Percentiles rank a stretch among this genome's conserved stretches.
phyloP scores from a whole-genome alignment of 164 flowering plant genomes.

The Kalanchoe fedtschenkoi region DNA sequence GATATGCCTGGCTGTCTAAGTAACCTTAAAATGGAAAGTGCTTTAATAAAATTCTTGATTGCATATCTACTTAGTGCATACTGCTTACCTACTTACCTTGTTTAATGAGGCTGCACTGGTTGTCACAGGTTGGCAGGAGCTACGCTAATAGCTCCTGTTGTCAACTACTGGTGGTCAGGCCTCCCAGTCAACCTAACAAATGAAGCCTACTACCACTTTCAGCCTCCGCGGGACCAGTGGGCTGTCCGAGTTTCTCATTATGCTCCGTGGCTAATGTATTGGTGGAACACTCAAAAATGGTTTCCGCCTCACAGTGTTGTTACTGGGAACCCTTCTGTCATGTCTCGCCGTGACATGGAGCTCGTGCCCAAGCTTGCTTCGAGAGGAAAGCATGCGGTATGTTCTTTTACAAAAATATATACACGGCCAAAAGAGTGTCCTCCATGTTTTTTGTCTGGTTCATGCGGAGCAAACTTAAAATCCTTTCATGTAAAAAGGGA shows the following conservation, averaged over 20 bases:
- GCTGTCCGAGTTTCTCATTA: constrained; percentile 55
- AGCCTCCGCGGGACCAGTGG: constrained; percentile 51
- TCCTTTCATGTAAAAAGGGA: too few species aligned
- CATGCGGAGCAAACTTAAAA: too few species aligned
- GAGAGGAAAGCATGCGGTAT: constrained; percentile 5
- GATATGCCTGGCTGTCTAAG: neutral
- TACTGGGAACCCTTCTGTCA: constrained; percentile 16
- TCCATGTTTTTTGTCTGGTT: neutral
- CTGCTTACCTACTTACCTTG: neutral
- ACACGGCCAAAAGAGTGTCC: neutral
- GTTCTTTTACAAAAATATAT: neutral
- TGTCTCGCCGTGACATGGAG: constrained; percentile 35
- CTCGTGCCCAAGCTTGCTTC: constrained; percentile 12
- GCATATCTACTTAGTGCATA: neutral
- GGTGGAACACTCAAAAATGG: constrained; percentile 87
- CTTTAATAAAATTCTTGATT: too few species aligned
- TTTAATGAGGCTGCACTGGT: neutral
- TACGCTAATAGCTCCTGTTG: constrained; percentile 60
- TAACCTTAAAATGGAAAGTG: too few species aligned
- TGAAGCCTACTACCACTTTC: constrained; percentile 39
- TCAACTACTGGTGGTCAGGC: constrained; percentile 89
- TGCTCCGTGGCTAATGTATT: constrained; percentile 62
- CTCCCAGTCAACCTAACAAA: constrained; percentile 58
- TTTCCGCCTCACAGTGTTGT: constrained; percentile 42
- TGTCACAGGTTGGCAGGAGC: constrained; percentile 72